Percentiles rank a stretch among this genome's conserved stretches.
These are phyloP conservation scores for Penicillium sp. DNA, from an alignment of 2,329 filamentous ascomycete genomes.

Conservation along the genomic window DNA sequence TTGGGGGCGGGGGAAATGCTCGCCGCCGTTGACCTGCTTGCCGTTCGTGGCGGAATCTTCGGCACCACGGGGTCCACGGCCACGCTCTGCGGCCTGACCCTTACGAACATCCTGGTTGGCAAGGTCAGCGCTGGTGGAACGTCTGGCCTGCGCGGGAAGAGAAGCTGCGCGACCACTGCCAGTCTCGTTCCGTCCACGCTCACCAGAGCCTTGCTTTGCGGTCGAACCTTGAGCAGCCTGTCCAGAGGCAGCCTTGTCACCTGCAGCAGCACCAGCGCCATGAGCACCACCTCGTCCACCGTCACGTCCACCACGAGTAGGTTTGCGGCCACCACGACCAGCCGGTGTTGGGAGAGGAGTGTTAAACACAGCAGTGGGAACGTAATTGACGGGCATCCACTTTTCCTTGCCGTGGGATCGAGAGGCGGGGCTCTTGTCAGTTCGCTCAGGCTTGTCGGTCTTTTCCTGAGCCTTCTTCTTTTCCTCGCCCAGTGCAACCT, in stretches of 20 bases:
- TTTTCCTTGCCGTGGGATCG: conserved; percentile 72
- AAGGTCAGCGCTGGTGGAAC: conserved; percentile 42
- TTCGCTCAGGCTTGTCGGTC: conserved; percentile 59
- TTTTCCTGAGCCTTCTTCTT: conserved; percentile 73
- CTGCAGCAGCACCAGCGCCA: conserved; percentile 33
- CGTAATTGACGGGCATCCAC: conserved; percentile 82
- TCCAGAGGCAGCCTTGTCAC: conserved; percentile 40
- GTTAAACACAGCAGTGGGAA: conserved; percentile 82
- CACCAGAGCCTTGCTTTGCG: conserved; percentile 38
- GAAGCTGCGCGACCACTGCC: conserved; percentile 45
- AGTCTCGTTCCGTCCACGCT: conserved; percentile 42
- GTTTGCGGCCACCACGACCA: conserved; percentile 59
- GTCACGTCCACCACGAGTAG: conserved; percentile 60
- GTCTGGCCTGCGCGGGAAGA: conserved; percentile 43
- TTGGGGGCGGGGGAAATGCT: conserved; percentile 37
- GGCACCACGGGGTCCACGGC: conserved; percentile 37
- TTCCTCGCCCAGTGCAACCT: conserved; percentile 74
- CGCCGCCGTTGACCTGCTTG: conserved; percentile 35
- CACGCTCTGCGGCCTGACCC: conserved; percentile 36
- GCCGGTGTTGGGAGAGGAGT: conserved; percentile 66
- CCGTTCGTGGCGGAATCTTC: conserved; percentile 36
- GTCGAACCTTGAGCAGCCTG: conserved; percentile 31
- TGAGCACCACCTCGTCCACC: conserved; percentile 51
- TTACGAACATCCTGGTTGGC: conserved; percentile 38
- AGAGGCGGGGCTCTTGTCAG: conserved; percentile 63